phyloP scores from a whole-genome alignment of 2,329 filamentous ascomycete species.

The Colletotrichum somersetense region DNA sequence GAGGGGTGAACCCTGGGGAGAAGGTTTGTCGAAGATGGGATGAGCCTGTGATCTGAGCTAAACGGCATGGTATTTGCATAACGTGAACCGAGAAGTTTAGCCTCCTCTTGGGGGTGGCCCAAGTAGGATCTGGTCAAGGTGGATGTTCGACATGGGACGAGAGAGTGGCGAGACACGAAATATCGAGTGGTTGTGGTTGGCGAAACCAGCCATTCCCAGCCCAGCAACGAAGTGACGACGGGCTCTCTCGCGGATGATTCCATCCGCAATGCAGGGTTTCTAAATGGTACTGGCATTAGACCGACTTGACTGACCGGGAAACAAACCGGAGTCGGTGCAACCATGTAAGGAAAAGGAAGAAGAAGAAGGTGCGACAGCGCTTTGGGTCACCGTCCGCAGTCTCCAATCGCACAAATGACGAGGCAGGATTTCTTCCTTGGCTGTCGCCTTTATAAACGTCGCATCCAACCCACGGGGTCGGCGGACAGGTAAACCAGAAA shows the following conservation, averaged over 20 bases:
- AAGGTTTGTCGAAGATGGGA: slow-evolving; percentile 26
- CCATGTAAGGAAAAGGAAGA: neutral
- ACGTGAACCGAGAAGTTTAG: slow-evolving; percentile 5
- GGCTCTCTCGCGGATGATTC: neutral
- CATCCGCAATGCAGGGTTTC: neutral
- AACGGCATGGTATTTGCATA: slow-evolving; percentile 8
- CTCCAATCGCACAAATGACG: neutral
- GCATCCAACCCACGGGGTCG: neutral
- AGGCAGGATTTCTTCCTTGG: slow-evolving; percentile 12
- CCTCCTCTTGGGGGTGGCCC: slow-evolving; percentile 7
- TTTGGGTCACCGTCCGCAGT: neutral
- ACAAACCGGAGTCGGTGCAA: neutral
- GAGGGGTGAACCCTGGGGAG: slow-evolving; percentile 3
- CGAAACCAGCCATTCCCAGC: neutral
- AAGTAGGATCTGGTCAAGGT: neutral
- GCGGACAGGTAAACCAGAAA: neutral
- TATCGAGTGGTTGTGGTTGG: neutral
- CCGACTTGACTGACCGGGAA: neutral
- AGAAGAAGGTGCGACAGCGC: neutral
- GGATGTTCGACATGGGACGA: slow-evolving; percentile 27
- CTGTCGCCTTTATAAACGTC: slow-evolving; percentile 1
- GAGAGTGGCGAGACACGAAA: neutral
- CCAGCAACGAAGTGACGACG: neutral
- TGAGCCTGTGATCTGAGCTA: slow-evolving; percentile 40
- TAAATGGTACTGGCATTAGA: neutral